Conservation (phyloP, 352 stramenopile species). For the Chloridella minuta region DNA sequence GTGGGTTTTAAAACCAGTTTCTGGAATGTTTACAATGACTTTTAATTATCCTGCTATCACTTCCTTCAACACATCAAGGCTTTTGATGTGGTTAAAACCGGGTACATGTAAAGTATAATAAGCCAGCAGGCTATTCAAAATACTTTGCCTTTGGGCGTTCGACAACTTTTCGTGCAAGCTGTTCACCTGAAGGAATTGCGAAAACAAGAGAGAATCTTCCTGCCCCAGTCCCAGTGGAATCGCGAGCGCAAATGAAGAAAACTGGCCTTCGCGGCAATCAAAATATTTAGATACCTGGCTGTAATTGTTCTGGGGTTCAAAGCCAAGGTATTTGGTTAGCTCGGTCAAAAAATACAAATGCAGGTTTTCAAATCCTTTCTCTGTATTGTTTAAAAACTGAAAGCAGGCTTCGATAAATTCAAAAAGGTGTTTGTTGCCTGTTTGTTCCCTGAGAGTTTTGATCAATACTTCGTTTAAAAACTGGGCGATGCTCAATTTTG, state of each 20-base stretch:
- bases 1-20: neutral
- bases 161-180: neutral
- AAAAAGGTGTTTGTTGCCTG: neutral
- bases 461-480: neutral
- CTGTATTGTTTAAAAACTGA: neutral
- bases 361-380: neutral
- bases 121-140: neutral
- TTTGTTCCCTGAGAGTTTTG: neutral
- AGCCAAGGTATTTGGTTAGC: neutral
- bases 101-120: neutral
- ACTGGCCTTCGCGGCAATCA: neutral
- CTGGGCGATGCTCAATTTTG: neutral
- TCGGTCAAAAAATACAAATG: neutral
- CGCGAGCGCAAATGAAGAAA: neutral
- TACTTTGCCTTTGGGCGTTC: neutral
- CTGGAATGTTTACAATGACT: neutral
- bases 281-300: neutral
- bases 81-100: neutral
- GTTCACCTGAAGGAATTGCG: neutral
- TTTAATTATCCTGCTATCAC: too few relatives aligned
- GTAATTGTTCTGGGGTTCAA: neutral
- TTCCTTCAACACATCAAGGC: neutral
- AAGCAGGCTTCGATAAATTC: neutral
- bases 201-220: neutral
- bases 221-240: neutral